Percentiles rank a stretch among this genome's conserved stretches.
Evolutionary conservation across 2,329 filamentous ascomycete genomes (phyloP).

Genomic region (Aspergillus vadensis): DNA sequence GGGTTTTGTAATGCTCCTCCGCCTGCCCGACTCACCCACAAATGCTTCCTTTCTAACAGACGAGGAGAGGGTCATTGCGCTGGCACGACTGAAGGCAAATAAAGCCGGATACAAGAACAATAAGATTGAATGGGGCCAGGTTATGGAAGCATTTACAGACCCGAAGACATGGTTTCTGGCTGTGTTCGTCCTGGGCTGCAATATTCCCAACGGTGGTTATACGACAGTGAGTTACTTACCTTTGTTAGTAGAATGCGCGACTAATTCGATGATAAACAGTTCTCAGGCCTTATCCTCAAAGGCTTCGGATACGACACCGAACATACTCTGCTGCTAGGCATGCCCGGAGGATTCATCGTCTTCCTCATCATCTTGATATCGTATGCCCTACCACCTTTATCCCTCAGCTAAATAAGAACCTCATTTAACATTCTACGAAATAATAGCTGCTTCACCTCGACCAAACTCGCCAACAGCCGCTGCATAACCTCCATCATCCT

Average conservation of each 20-base stretch:
- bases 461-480: slow-evolving; percentile 14
- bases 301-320: slow-evolving; percentile 40
- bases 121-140: slow-evolving; percentile 44
- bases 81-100: slow-evolving; percentile 27
- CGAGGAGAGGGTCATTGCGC: slow-evolving; percentile 24
- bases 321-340: slow-evolving; percentile 46
- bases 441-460: slow-evolving; percentile 9
- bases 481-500: slow-evolving; percentile 22
- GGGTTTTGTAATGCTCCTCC: slow-evolving; percentile 26
- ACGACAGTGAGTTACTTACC: slow-evolving; percentile 25
- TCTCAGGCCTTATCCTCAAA: slow-evolving; percentile 39
- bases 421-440: no score
- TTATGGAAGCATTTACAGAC: slow-evolving; percentile 32
- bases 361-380: slow-evolving; percentile 6
- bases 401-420: not conserved
- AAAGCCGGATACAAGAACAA: slow-evolving; percentile 39
- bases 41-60: slow-evolving; percentile 28
- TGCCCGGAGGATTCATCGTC: slow-evolving; percentile 42
- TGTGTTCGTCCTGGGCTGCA: slow-evolving; percentile 32
- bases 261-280: slow-evolving; percentile 7
- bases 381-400: not conserved
- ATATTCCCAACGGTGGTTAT: slow-evolving; percentile 41
- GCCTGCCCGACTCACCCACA: slow-evolving; percentile 26
- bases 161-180: slow-evolving; percentile 33
- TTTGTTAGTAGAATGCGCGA: no score